Conservation (phyloP, 495 filamentous ascomycete genomes). For the Aspergillus saccharolyticus region DNA sequence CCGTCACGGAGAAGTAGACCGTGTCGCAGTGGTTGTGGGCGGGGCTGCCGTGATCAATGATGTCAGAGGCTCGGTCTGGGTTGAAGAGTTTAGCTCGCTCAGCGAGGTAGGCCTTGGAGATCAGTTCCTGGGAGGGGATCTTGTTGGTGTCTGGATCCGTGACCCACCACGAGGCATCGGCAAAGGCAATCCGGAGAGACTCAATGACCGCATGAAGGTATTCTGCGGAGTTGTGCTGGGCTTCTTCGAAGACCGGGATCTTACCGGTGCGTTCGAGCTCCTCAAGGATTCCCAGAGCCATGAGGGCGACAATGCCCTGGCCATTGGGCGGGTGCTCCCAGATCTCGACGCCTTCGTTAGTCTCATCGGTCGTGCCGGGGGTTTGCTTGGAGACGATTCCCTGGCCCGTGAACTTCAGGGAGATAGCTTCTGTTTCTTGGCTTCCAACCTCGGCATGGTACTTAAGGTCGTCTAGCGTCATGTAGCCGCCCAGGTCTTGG, state of each 20-base stretch:
- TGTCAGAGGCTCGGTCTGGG: conserved; percentile 49
- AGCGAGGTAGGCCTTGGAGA: conserved; percentile 59
- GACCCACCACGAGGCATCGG: conserved; percentile 85
- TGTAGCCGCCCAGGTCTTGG: conserved; percentile 67
- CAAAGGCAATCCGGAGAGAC: conserved; percentile 84
- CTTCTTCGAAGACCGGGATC: conserved; percentile 60
- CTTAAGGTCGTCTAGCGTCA: conserved; percentile 75
- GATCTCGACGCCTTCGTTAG: conserved; percentile 63
- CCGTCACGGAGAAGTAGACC: conserved; percentile 85
- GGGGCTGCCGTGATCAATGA: conserved; percentile 58
- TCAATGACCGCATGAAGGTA: conserved; percentile 93
- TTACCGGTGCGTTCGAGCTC: conserved; percentile 67
- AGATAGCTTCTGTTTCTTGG: conserved; percentile 78
- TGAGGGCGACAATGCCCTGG: conserved; percentile 90
- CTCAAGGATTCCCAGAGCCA: conserved; percentile 87
- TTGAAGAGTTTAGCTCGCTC: conserved; percentile 67
- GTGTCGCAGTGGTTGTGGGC: conserved; percentile 77
- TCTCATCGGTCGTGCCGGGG: conserved; percentile 37
- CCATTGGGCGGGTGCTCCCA: conserved; percentile 99
- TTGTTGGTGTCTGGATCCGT: conserved; percentile 67
- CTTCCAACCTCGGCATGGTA: conserved; percentile 68
- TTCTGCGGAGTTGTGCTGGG: conserved; percentile 68
- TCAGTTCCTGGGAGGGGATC: conserved; percentile 60
- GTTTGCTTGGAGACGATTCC: conserved; percentile 48
- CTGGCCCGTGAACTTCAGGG: conserved; percentile 69